A percentile compares a stretch with the other conserved stretches of the same genome.
These are phyloP conservation scores for Alternaria rosae DNA, from an alignment of 2,329 filamentous ascomycete genomes.

Conservation along the genomic window DNA sequence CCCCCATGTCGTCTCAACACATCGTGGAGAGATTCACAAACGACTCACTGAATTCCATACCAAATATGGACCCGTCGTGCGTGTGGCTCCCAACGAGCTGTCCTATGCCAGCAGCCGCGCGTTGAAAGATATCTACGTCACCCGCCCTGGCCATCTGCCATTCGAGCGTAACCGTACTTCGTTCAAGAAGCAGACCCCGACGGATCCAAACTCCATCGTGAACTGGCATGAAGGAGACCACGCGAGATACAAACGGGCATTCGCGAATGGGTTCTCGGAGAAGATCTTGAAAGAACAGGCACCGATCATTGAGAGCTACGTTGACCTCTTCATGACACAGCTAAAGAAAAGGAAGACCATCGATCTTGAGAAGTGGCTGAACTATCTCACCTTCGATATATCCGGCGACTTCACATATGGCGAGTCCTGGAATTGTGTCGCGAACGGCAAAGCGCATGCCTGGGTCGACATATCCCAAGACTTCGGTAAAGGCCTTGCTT, in stretches of 20 bases:
- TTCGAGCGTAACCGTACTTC: slow-evolving; percentile 35
- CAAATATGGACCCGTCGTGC: slow-evolving; percentile 37
- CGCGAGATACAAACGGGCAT: slow-evolving; percentile 31
- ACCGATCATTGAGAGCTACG: slow-evolving; percentile 34
- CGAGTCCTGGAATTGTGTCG: slow-evolving; percentile 54
- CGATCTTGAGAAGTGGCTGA: slow-evolving; percentile 28
- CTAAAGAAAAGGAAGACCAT: slow-evolving; percentile 24
- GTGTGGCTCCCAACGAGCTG: slow-evolving; percentile 41
- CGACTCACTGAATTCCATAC: slow-evolving; percentile 32
- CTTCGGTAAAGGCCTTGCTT: slow-evolving; percentile 38
- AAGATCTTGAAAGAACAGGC: slow-evolving; percentile 35
- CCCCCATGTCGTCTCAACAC: slow-evolving; percentile 36
- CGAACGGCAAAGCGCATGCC: slow-evolving; percentile 45
- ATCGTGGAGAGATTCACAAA: slow-evolving; percentile 36
- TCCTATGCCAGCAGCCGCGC: slow-evolving; percentile 35
- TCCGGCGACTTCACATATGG: slow-evolving; percentile 61
- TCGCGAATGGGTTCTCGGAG: slow-evolving; percentile 39
- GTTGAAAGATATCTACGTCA: slow-evolving; percentile 42
- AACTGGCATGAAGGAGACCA: slow-evolving; percentile 33
- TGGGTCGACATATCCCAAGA: slow-evolving; percentile 47
- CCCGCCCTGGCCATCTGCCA: slow-evolving; percentile 28
- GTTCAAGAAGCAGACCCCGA: slow-evolving; percentile 35
- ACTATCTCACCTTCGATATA: slow-evolving; percentile 36
- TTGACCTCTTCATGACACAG: slow-evolving; percentile 29
- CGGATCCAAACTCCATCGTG: slow-evolving; percentile 37